These are phyloP conservation scores for Picochlorum sp. DNA, from an alignment of 139 green algal species.

Conservation along the genomic window DNA sequence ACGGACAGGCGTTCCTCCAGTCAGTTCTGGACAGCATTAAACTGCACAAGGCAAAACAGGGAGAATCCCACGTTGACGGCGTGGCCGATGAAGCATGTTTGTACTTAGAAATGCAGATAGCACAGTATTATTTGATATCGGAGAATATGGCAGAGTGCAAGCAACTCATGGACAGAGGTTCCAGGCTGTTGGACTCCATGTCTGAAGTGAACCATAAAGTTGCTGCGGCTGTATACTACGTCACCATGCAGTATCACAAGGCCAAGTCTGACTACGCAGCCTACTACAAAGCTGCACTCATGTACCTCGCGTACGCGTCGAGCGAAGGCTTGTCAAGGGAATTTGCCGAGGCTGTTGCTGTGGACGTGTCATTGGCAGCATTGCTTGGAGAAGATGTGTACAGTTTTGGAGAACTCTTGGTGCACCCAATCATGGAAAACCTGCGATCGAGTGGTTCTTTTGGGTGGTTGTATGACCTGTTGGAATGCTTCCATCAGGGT, in stretches of 20 bases:
- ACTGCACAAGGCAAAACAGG: slow-evolving; percentile 28
- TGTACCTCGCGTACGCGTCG: slow-evolving; percentile 89
- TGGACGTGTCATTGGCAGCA: slow-evolving; percentile 90
- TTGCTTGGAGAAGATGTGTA: slow-evolving; percentile 92
- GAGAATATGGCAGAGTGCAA: slow-evolving; percentile 63
- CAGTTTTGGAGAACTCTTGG: slow-evolving; percentile 95
- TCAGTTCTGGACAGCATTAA: slow-evolving; percentile 43
- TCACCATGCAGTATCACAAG: slow-evolving; percentile 80
- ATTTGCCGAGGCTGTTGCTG: slow-evolving; percentile 70
- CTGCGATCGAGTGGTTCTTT: slow-evolving; percentile 54
- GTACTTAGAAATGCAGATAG: slow-evolving; percentile 86
- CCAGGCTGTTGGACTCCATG: slow-evolving; percentile 46
- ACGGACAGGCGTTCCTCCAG: slow-evolving; percentile 55
- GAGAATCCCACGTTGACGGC: slow-evolving; percentile 1
- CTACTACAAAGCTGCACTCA: slow-evolving; percentile 68
- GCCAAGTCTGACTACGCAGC: slow-evolving; percentile 71
- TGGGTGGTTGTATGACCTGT: slow-evolving; percentile 82
- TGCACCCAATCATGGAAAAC: slow-evolving; percentile 86
- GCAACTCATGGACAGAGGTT: slow-evolving; percentile 51
- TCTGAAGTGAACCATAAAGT: slow-evolving; percentile 80
- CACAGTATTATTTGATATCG: slow-evolving; percentile 66
- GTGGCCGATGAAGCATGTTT: slow-evolving; percentile 70
- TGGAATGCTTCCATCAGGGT: slow-evolving; percentile 79
- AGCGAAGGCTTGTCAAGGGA: slow-evolving; percentile 67
- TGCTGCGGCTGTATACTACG: slow-evolving; percentile 74